Evolutionary conservation across 1,284 basidiomycete species (phyloP).

Genomic region (Chiua sp.): DNA sequence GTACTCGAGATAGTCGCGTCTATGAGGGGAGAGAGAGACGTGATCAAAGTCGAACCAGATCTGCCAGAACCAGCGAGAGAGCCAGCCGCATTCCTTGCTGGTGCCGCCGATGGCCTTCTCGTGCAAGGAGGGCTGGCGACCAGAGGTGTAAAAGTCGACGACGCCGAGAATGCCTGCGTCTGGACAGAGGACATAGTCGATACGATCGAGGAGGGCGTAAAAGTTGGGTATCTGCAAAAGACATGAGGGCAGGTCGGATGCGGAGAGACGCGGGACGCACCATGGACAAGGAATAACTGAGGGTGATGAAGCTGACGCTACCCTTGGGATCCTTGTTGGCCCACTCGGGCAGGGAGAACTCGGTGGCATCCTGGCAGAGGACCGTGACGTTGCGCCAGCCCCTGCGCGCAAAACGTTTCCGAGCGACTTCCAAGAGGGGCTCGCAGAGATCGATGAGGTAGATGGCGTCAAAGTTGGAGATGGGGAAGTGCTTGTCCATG

Average conservation of each 20-base stretch:
- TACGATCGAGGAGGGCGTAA: conserved; percentile 71
- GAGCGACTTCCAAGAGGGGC: conserved; percentile 75
- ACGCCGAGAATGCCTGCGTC: conserved; percentile 72
- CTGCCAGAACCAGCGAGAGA: conserved; percentile 84
- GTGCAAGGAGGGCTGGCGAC: conserved; percentile 56
- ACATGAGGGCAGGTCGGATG: neutral
- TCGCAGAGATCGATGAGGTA: conserved; percentile 83
- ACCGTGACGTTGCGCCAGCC: conserved; percentile 82
- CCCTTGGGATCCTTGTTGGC: conserved; percentile 55
- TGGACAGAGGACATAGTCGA: conserved; percentile 73
- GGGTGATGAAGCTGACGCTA: conserved; percentile 64
- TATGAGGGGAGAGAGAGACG: conserved; percentile 71
- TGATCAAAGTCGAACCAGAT: conserved; percentile 86
- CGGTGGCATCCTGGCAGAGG: conserved; percentile 77
- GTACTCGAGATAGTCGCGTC: conserved; percentile 82
- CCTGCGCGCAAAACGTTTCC: conserved; percentile 66
- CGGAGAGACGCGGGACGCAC: conserved; percentile 38
- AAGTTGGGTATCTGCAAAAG: conserved; percentile 74
- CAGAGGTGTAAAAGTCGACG: conserved; percentile 84
- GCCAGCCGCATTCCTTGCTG: conserved; percentile 74
- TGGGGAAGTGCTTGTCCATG: conserved; percentile 76
- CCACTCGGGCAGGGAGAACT: conserved; percentile 73
- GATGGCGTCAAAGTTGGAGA: conserved; percentile 69
- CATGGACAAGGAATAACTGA: conserved; percentile 80
- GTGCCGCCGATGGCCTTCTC: conserved; percentile 75